Percentiles rank a stretch among this genome's conserved stretches.
Evolutionary conservation across 768 basidiomycete genomes (phyloP).

Genomic region (Macrolepiota albuminosa): DNA sequence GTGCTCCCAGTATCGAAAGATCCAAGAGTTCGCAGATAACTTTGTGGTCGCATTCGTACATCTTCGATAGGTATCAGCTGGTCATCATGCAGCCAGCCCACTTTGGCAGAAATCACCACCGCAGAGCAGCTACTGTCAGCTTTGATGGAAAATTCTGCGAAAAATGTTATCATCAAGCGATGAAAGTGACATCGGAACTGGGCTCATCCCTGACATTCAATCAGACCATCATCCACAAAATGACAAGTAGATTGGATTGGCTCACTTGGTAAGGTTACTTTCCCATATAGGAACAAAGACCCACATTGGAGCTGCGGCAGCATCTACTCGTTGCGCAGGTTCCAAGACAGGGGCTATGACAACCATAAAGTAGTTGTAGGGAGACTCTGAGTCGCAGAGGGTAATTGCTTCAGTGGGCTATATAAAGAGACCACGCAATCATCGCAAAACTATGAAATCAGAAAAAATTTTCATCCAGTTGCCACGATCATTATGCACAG

Average conservation of each 20-base stretch:
- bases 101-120: conserved; percentile 53
- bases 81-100: conserved; percentile 53
- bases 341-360: not conserved
- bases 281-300: conserved; percentile 10
- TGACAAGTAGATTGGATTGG: not conserved
- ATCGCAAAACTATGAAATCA: not conserved
- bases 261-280: not conserved
- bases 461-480: conserved; percentile 37
- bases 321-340: conserved; percentile 32
- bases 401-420: not conserved
- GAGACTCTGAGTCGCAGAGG: not conserved
- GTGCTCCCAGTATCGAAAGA: conserved; percentile 58
- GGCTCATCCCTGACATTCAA: conserved; percentile 36
- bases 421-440: not conserved
- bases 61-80: conserved; percentile 36
- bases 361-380: not conserved
- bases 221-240: not conserved
- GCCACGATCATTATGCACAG: conserved; percentile 57
- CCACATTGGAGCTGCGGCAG: conserved; percentile 37
- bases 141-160: no score
- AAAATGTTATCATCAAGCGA: conserved; percentile 50
- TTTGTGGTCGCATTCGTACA: conserved; percentile 8
- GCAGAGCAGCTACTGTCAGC: conserved; percentile 49
- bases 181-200: conserved; percentile 30
- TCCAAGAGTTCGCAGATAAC: conserved; percentile 57